Evolutionary conservation across 345 rosid species (phyloP), one percentile per base, ranked within the genome.

Genomic region (Eucalyptus polybractea): DNA sequence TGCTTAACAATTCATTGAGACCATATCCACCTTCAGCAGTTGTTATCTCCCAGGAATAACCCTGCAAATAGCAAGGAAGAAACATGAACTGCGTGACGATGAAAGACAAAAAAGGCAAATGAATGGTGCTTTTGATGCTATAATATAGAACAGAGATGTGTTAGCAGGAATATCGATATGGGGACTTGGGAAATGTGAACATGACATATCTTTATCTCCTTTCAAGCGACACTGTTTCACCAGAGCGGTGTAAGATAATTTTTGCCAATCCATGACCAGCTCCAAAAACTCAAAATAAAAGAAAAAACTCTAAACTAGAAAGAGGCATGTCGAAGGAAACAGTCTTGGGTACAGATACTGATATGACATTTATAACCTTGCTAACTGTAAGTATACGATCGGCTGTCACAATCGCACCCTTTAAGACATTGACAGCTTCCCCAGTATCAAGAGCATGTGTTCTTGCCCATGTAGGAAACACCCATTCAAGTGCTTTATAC

Each of bases 361-460:
- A 76, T 76, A 69, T 76, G 86, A 25, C 83, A 85, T n/a, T 53
- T 87, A 89, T 92, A 87, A 97, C 99, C 98, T 98, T 93, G 96
- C 98, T 98, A 91, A 98, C 99, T 29, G 99, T 96, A 86, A 98
- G 92, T 90, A 98, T 93, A 80, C 98, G 94, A 90, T 98, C 99
- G 72, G 98, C 93, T 89, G 99, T 95, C 80, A 98, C 99, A 87
- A 98, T 92, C 89, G 98, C 99, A 93, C 99, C 98, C 95, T 98
- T 98, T 50, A 98, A 94, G 92, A 98, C 90, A 94, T 96, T 98
- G 90, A 98, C 98, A 10, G 99, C 99, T 94, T 95, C 98, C 86
- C 99, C 99, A 5, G 97, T 96, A 94, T 98, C 99, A n/a, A 98
- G 99, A 83, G 99, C 99, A 93, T 98, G 99, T 24, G 99, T 92